Evolutionary conservation across 1,284 basidiomycete species (phyloP).

Genomic region (Naganishia albida): DNA sequence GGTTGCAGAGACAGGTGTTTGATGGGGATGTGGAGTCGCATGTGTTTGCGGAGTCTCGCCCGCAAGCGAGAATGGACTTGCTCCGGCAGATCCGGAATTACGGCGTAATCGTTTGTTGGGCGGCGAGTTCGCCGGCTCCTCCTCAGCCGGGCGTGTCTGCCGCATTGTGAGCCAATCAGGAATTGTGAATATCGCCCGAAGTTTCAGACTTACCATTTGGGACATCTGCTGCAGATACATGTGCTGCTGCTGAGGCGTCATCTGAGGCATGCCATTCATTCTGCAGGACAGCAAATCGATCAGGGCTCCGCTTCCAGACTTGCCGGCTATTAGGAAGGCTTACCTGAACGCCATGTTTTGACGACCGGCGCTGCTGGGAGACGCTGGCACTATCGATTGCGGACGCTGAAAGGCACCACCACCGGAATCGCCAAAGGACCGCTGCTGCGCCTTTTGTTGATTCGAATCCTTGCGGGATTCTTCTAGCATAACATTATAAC

Average conservation of each 20-base stretch:
- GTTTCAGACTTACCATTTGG: slow-evolving; percentile 1
- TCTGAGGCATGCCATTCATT: slow-evolving; percentile 25
- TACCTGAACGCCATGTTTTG: slow-evolving; percentile 19
- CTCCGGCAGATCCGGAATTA: slow-evolving; percentile 35
- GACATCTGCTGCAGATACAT: slow-evolving; percentile 31
- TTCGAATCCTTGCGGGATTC: slow-evolving; percentile 3
- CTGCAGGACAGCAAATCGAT: background rate
- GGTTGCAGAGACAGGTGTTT: slow-evolving; percentile 18
- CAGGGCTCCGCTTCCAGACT: too few species aligned
- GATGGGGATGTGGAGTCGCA: slow-evolving; percentile 24
- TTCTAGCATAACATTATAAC: slow-evolving; percentile 24
- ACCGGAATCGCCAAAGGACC: slow-evolving; percentile 12
- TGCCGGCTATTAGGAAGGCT: background rate
- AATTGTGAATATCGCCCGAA: background rate
- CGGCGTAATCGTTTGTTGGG: slow-evolving; percentile 31
- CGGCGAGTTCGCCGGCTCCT: slow-evolving; percentile 31
- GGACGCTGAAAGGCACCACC: slow-evolving; percentile 15
- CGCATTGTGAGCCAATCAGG: slow-evolving; percentile 38
- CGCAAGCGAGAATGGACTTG: slow-evolving; percentile 35
- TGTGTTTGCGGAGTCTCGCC: slow-evolving; percentile 32
- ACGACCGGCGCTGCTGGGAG: slow-evolving; percentile 2
- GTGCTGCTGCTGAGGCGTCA: slow-evolving; percentile 35
- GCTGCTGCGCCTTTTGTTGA: slow-evolving; percentile 11
- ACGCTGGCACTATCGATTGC: slow-evolving; percentile 17
- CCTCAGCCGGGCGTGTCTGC: slow-evolving; percentile 52